Conservation (phyloP, 768 basidiomycete genomes). For the Russula sp. region DNA sequence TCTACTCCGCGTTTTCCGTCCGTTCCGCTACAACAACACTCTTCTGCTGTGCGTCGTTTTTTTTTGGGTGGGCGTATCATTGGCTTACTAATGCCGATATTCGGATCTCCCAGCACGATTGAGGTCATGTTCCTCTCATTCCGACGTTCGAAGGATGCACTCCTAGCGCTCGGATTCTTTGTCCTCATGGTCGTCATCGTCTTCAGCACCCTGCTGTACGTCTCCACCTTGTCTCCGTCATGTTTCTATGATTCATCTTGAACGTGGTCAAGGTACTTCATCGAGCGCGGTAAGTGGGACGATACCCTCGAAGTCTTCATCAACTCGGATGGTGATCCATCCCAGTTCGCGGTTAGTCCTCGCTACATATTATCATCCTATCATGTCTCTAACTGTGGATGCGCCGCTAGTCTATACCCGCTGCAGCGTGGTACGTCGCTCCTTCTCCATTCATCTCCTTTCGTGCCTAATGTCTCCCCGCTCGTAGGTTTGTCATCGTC, state of each 20-base stretch:
- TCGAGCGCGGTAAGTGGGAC: slow-evolving; percentile 89
- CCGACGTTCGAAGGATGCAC: slow-evolving; percentile 76
- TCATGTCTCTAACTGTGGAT: neutral
- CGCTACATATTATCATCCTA: neutral
- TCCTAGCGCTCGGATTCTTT: slow-evolving; percentile 84
- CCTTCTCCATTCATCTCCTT: neutral
- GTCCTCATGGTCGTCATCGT: slow-evolving; percentile 81
- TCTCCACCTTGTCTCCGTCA: neutral
- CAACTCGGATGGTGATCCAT: slow-evolving; percentile 77
- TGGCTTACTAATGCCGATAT: neutral
- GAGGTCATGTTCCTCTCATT: slow-evolving; percentile 92
- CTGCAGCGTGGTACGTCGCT: slow-evolving; percentile 62
- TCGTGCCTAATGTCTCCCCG: neutral
- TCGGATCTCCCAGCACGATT: slow-evolving; percentile 58
- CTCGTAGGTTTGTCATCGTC: slow-evolving; percentile 59
- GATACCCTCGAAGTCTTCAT: slow-evolving; percentile 70
- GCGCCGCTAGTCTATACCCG: slow-evolving; percentile 50
- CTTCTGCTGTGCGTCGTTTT: slow-evolving; percentile 53
- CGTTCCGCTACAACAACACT: slow-evolving; percentile 79
- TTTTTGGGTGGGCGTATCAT: neutral
- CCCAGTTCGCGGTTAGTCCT: slow-evolving; percentile 59
- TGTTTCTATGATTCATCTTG: neutral
- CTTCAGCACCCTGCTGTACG: slow-evolving; percentile 74
- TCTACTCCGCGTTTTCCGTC: slow-evolving; percentile 79
- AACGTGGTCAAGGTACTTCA: slow-evolving; percentile 57